Percentiles rank a stretch among this genome's conserved stretches.
Evolutionary conservation across 2,329 filamentous ascomycete species (phyloP).

Genomic region (Celoporthe dispersa): DNA sequence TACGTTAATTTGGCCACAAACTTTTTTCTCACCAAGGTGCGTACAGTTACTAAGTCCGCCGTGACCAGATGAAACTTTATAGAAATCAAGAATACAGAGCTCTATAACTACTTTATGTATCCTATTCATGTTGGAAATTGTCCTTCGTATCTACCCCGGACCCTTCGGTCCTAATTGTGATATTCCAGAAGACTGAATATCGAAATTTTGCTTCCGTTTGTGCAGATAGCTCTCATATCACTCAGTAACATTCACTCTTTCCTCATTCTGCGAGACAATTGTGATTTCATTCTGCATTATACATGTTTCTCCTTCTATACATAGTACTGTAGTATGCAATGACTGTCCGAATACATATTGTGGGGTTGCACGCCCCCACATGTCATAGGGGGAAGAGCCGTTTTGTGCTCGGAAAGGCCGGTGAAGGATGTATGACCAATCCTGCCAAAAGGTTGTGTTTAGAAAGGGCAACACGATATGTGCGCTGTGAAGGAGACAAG

Average conservation of each 20-base stretch:
- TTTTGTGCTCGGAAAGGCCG: not conserved
- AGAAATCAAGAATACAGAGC: not conserved
- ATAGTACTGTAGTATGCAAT: not conserved
- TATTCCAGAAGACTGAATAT: not conserved
- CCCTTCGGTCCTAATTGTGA: not conserved
- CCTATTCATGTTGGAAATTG: not conserved
- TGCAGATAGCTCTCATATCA: not conserved
- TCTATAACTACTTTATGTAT: not conserved
- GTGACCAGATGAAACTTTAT: not conserved
- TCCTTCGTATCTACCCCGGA: not conserved
- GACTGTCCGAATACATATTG: not conserved
- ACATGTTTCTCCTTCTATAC: not conserved
- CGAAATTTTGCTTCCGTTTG: not conserved
- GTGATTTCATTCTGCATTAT: not conserved
- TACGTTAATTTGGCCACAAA: not conserved
- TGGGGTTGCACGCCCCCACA: not conserved
- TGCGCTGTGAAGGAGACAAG: not conserved
- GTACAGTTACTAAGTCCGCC: not conserved
- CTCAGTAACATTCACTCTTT: too few relatives aligned
- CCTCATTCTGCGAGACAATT: not conserved
- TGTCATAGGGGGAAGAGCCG: not conserved
- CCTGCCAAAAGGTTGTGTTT: not conserved
- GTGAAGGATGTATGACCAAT: not conserved
- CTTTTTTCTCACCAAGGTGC: not conserved
- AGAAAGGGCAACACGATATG: not conserved